Percentiles rank a stretch among this genome's conserved stretches.
phyloP scores from a whole-genome alignment of 2,329 filamentous ascomycete genomes.

The Xylariomycetidae sp. region DNA sequence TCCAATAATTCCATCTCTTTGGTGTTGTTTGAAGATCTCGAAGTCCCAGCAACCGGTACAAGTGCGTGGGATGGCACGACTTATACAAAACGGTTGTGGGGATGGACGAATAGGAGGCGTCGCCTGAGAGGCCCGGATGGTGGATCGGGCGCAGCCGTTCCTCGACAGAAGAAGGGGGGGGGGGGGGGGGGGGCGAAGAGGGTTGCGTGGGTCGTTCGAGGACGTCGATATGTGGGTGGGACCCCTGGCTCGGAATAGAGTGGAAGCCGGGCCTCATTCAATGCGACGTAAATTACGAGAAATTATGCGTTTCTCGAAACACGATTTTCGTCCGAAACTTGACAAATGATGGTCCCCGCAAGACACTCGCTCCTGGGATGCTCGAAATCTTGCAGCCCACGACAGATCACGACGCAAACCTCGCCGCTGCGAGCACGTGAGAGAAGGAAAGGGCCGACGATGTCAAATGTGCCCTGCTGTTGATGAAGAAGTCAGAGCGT shows the following conservation, averaged over 20 bases:
- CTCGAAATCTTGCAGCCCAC: too few species aligned
- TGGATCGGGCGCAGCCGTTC: conserved; percentile 19
- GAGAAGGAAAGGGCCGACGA: too few species aligned
- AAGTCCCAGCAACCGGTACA: conserved; percentile 9
- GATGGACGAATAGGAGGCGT: too few species aligned
- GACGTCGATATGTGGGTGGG: conserved; percentile 20
- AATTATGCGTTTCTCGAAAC: conserved; percentile 27
- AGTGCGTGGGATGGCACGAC: too few species aligned
- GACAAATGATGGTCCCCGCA: too few species aligned
- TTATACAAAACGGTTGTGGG: too few species aligned
- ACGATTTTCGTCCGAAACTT: conserved; percentile 19
- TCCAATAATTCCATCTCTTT: conserved; percentile 59
- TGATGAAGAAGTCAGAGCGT: too few species aligned
- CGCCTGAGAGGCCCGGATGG: conserved; percentile 14
- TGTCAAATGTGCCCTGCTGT: too few species aligned
- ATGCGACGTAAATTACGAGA: conserved; percentile 29
- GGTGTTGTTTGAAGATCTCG: conserved; percentile 12
- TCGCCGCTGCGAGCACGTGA: too few species aligned
- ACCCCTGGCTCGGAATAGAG: conserved; percentile 29
- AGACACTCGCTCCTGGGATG: too few species aligned
- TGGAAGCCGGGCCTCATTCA: conserved; percentile 31
- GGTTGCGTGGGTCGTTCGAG: conserved; percentile 24
- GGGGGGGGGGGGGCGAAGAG: conserved; percentile 17
- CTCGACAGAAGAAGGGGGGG: conserved; percentile 15
- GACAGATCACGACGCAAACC: too few species aligned